Evolutionary conservation across 441 rosid genomes (phyloP).

Genomic region (Arabidopsis lyrata): DNA sequence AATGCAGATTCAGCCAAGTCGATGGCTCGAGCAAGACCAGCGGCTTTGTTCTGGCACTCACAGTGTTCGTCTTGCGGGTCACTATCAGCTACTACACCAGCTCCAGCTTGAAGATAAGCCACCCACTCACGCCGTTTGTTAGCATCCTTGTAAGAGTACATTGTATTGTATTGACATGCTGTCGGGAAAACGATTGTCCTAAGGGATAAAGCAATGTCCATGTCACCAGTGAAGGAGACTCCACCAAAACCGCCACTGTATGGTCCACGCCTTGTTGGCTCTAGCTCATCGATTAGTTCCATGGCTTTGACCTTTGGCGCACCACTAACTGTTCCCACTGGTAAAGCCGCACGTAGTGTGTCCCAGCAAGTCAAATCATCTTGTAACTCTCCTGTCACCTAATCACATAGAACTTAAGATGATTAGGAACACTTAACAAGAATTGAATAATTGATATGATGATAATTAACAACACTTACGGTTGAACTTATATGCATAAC

Average conservation of each 20-base stretch:
- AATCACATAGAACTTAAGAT: constrained; percentile 15
- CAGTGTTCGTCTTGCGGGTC: constrained; percentile 68
- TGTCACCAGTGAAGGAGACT: constrained; percentile 72
- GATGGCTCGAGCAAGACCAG: constrained; percentile 80
- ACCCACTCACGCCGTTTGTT: constrained; percentile 72
- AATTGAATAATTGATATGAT: background rate
- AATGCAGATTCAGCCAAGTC: constrained; percentile 85
- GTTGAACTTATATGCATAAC: constrained; percentile 99
- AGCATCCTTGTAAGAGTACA: constrained; percentile 63
- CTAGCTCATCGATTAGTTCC: constrained; percentile 81
- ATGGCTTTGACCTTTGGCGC: constrained; percentile 98
- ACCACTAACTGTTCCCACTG: constrained; percentile 93
- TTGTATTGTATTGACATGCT: constrained; percentile 57
- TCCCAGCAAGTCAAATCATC: constrained; percentile 82
- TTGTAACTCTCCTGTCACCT: constrained; percentile 85
- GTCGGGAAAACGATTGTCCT: constrained; percentile 83
- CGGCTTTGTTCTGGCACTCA: constrained; percentile 82
- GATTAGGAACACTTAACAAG: background rate
- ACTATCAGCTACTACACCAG: constrained; percentile 82
- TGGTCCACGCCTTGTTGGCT: constrained; percentile 82
- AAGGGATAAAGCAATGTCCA: constrained; percentile 80
- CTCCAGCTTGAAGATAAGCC: constrained; percentile 85
- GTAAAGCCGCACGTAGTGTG: constrained; percentile 77
- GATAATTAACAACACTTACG: constrained; percentile 48
- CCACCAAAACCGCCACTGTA: constrained; percentile 90